Evolutionary conservation across 2,329 filamentous ascomycete species (phyloP), one percentile per base, ranked within the genome.

Genomic region (Colletotrichum cuscutae): DNA sequence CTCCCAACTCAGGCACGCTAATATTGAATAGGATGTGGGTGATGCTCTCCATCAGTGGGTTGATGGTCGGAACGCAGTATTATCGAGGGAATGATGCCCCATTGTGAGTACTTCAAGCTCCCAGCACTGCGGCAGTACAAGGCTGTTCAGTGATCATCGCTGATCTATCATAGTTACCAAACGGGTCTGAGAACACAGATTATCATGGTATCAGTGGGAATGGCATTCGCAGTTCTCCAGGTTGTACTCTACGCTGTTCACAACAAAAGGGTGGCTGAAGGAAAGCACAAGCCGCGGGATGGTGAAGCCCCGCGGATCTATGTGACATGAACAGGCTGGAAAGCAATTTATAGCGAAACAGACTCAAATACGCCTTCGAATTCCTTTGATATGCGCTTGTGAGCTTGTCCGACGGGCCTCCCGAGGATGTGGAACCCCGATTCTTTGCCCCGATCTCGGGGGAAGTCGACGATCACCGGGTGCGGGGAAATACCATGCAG

Each of bases 11-110:
- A 30, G 5, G 0, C 42, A 42, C 5, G 2, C 13, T 65, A 65
- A 73, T 52, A 11, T 32, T 7, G n/a, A 28, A 0, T 28, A 79
- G 74, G 0, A 82, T 85, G 84, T 83, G 81, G 81, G 86, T 88
- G 2, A 88, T 88, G 86, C 82, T 80, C 15, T 85, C 86, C 2
- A 88, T 86, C 11, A 82, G 78, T 13, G 86, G 87, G 0, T 73
- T 88, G 65, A 87, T 88, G 86, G 84, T 83, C 0, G 86, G 86
- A 0, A 85, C 86, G 13, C 86, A 87, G 72, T 87, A 87, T 28
- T 88, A 87, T 65, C 81, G 82, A 22, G 81, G 76, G 1, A 77
- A 80, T 12, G 84, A 87, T 73, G 77, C 80, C 7, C 83, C 86
- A 2, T 83, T 84, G 77, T 82, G 76, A 75, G 80, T 80, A 54